Percentiles rank a stretch among this genome's conserved stretches.
phyloP scores from a whole-genome alignment of 2,329 filamentous ascomycete species.

The Diplodia sapinea region DNA sequence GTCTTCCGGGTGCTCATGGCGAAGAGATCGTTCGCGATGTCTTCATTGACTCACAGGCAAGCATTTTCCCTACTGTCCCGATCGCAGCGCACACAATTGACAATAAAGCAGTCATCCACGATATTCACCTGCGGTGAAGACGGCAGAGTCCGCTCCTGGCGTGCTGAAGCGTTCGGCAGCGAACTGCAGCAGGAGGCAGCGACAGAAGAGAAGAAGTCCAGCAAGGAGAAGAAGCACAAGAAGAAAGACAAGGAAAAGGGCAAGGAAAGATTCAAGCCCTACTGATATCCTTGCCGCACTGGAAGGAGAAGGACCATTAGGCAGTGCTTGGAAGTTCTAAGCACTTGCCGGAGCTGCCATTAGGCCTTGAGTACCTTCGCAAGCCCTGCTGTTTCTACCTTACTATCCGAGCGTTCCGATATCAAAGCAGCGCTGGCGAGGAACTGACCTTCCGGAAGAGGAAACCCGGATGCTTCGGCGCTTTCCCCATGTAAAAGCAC shows the following conservation, averaged over 20 bases:
- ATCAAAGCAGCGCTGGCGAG: background rate
- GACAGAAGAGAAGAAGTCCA: slow-evolving; percentile 9
- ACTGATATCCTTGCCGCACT: slow-evolving; percentile 36
- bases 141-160: slow-evolving; percentile 53
- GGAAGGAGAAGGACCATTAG: background rate
- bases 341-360: background rate
- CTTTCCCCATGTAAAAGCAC: background rate
- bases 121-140: slow-evolving; percentile 59
- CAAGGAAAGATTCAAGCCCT: slow-evolving; percentile 49
- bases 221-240: slow-evolving; percentile 37
- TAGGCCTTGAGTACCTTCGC: background rate
- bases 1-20: slow-evolving; percentile 53
- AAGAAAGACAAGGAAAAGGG: slow-evolving; percentile 42
- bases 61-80: slow-evolving; percentile 26
- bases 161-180: slow-evolving; percentile 31
- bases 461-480: background rate
- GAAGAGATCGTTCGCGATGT: slow-evolving; percentile 57
- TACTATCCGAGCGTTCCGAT: background rate
- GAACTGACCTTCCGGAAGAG: background rate
- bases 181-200: slow-evolving; percentile 30
- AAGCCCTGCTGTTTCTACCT: background rate
- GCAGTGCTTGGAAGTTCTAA: background rate
- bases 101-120: slow-evolving; percentile 38
- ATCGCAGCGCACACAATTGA: background rate
- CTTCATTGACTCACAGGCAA: slow-evolving; percentile 47